Percentiles rank a stretch among this genome's conserved stretches.
Conservation (phyloP, 2,329 filamentous ascomycete species). For the Aureobasidium sp. region DNA sequence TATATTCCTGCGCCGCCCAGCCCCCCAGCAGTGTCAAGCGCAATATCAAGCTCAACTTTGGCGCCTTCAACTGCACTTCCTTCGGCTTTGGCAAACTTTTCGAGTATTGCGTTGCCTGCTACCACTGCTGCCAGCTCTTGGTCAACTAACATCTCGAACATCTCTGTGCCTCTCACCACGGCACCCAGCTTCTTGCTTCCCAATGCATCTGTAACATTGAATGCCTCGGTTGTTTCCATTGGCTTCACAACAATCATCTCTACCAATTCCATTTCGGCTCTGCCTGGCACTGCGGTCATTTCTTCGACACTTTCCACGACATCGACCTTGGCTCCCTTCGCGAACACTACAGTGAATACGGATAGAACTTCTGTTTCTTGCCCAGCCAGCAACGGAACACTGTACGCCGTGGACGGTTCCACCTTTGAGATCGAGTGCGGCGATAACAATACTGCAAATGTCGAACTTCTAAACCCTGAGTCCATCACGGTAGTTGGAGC, state of each 20-base stretch:
- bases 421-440: not conserved
- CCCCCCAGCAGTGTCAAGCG: not conserved
- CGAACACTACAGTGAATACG: not conserved
- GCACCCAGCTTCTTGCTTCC: not conserved
- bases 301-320: not conserved
- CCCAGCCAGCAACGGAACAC: not conserved
- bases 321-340: not conserved
- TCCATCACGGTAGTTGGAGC: not conserved
- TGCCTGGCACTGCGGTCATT: not conserved
- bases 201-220: not conserved
- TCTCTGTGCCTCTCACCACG: not conserved
- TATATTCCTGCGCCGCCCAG: not conserved
- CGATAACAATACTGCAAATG: not conserved
- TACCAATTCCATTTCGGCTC: not conserved
- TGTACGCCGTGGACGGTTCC: not conserved
- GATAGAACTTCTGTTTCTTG: not conserved
- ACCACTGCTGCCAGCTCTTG: not conserved
- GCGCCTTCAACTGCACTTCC: not conserved
- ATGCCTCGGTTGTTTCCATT: not conserved
- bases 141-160: not conserved
- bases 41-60: not conserved
- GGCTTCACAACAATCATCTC: not conserved
- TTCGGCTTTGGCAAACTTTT: not conserved
- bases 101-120: not conserved
- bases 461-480: not conserved